Conservation (phyloP, 139 green algal species). For the Auxenochlorella protothecoides region DNA sequence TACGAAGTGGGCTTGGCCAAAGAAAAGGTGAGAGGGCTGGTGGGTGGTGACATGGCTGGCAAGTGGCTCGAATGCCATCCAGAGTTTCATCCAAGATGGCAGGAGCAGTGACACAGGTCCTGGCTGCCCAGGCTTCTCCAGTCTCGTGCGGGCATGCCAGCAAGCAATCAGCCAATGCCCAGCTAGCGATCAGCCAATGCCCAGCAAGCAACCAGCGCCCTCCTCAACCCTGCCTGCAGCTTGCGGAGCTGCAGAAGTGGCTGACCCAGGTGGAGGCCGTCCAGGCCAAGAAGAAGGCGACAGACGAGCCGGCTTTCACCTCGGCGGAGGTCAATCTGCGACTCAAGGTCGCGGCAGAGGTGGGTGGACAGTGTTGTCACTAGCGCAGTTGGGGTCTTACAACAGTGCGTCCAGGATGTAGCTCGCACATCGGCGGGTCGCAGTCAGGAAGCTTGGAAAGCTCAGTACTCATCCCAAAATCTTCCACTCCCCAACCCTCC, state of each 20-base stretch:
- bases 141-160: background rate
- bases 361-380: background rate
- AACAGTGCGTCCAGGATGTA: no score
- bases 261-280: conserved; percentile 40
- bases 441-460: no score
- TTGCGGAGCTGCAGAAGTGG: conserved; percentile 49
- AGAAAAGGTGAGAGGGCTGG: no score
- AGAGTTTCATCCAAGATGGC: no score
- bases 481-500: no score
- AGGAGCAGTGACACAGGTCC: no score
- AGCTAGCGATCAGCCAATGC: background rate
- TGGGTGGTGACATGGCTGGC: no score
- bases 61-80: no score
- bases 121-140: background rate
- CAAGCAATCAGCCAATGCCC: background rate
- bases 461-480: no score
- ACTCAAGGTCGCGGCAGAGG: conserved; percentile 30
- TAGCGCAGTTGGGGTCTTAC: no score
- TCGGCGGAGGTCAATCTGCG: conserved; percentile 24
- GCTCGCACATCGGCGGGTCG: no score
- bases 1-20: no score
- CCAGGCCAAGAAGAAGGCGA: conserved; percentile 43
- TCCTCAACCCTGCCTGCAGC: conserved; percentile 14
- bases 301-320: conserved; percentile 56
- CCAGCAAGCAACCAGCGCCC: background rate